Conservation (phyloP, 2,329 filamentous ascomycete species). For the Xylaria sp. region DNA sequence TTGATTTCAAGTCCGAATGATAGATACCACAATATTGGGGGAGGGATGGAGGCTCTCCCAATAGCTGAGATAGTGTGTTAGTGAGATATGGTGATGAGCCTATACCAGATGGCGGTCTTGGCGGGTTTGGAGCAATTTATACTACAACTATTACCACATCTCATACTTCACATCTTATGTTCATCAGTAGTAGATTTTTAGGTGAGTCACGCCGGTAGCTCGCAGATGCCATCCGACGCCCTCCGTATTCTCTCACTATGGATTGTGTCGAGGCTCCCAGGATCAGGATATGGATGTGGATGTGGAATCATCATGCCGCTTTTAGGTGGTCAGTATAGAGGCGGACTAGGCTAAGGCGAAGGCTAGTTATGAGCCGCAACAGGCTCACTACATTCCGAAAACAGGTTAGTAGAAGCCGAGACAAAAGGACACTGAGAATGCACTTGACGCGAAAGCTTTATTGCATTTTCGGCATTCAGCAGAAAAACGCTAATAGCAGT, state of each 20-base stretch:
- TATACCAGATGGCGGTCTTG: neutral
- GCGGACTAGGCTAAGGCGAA: too few species aligned
- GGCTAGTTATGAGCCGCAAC: too few species aligned
- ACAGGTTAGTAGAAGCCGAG: too few species aligned
- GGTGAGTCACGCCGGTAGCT: constrained; percentile 1
- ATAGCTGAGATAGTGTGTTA: neutral
- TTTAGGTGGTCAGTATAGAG: too few species aligned
- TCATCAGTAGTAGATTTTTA: neutral
- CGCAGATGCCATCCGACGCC: neutral
- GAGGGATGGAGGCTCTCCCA: neutral
- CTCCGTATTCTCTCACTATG: neutral
- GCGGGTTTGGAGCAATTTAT: neutral
- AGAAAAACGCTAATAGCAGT: too few species aligned
- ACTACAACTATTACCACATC: neutral
- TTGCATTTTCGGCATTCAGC: too few species aligned
- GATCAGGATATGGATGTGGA: too few species aligned
- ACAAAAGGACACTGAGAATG: too few species aligned
- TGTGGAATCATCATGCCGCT: constrained; percentile 9
- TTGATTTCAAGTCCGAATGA: neutral
- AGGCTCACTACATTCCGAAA: too few species aligned
- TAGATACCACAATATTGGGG: neutral
- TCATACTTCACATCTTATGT: neutral
- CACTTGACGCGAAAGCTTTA: too few species aligned
- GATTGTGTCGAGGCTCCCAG: neutral
- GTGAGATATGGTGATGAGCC: neutral